phyloP scores from a whole-genome alignment of 2,329 filamentous ascomycete genomes.

The Trichoderma sp. region DNA sequence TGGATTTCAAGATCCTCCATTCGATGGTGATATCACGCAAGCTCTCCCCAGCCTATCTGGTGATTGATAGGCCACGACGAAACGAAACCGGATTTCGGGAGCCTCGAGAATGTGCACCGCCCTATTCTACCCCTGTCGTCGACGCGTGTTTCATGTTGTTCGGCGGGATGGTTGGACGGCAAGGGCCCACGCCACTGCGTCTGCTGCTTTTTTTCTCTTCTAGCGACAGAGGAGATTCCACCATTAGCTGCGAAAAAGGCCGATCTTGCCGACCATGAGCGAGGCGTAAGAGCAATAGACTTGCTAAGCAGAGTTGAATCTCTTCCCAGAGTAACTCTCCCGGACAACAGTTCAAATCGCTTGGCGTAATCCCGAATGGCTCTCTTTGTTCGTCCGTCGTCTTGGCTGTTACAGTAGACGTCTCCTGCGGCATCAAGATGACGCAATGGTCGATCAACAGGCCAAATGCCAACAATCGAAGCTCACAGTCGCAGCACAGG shows the following conservation, averaged over 20 bases:
- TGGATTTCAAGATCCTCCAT: neutral
- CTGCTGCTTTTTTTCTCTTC: neutral
- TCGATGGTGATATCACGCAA: neutral
- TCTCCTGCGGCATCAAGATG: neutral
- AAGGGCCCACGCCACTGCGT: conserved; percentile 3
- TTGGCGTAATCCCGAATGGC: neutral
- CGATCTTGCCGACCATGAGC: neutral
- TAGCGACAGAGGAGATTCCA: neutral
- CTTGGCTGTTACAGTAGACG: neutral
- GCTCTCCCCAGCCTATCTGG: neutral
- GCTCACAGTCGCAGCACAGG: neutral
- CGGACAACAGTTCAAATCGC: neutral
- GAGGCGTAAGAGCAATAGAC: neutral
- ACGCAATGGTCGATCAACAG: conserved; percentile 15
- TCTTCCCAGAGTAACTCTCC: neutral
- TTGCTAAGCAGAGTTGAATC: neutral
- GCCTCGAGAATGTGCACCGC: neutral
- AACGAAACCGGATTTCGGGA: neutral
- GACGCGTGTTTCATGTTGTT: conserved; percentile 18
- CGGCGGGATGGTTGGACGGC: conserved; percentile 10
- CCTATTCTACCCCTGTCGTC: neutral
- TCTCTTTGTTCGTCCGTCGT: neutral
- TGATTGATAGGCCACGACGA: neutral
- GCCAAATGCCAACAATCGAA: neutral
- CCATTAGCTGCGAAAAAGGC: neutral